Conservation (phyloP, 139 green algal genomes). For the Ulvella scutata region DNA sequence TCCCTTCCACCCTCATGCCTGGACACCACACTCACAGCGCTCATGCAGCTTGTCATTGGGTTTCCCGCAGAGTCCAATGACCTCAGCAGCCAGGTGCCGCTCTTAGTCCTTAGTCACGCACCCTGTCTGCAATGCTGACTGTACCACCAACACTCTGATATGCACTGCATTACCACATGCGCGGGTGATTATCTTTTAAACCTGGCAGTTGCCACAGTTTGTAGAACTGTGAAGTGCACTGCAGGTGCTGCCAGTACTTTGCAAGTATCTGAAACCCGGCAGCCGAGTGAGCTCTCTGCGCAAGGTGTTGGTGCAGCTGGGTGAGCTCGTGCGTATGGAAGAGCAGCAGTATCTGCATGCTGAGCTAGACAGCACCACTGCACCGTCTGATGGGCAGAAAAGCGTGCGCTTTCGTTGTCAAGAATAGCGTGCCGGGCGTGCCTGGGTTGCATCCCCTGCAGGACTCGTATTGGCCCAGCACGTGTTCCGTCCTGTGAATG, state of each 20-base stretch:
- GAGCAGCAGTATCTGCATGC: background rate
- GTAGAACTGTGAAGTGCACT: background rate
- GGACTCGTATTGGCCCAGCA: too few species aligned
- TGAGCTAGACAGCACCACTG: too few species aligned
- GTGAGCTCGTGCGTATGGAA: background rate
- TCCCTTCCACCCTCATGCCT: background rate
- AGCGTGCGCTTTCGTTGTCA: too few species aligned
- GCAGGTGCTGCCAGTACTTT: background rate
- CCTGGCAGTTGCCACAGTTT: background rate
- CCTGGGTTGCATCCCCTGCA: too few species aligned
- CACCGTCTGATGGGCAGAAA: too few species aligned
- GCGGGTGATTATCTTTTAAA: background rate
- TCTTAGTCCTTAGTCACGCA: too few species aligned
- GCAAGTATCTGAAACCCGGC: background rate
- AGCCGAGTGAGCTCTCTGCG: background rate
- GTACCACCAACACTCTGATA: too few species aligned
- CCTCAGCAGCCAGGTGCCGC: background rate
- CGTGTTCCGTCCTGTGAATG: too few species aligned
- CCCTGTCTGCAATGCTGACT: too few species aligned
- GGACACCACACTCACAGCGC: background rate
- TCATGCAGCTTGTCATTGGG: constrained; percentile 2
- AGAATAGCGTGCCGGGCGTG: too few species aligned
- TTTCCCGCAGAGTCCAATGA: background rate
- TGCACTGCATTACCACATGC: too few species aligned
- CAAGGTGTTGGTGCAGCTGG: background rate